Evolutionary conservation across 805 yeast species (phyloP).

Genomic region (Limtongia smithiae): DNA sequence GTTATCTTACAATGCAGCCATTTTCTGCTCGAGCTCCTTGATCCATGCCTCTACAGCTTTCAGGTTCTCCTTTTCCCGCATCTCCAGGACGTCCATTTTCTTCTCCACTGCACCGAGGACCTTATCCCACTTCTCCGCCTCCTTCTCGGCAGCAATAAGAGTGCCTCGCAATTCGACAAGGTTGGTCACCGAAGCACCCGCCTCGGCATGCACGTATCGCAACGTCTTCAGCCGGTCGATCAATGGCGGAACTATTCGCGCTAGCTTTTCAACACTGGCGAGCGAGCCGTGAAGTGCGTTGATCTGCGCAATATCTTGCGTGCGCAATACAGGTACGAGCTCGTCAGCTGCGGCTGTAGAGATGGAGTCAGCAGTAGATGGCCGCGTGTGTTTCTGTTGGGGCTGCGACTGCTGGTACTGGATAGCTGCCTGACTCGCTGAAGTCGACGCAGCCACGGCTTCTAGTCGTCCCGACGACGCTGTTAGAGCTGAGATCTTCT

Average conservation of each 20-base stretch:
- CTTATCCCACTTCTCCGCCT: slow-evolving; percentile 9
- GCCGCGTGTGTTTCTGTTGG: background rate
- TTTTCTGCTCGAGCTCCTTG: slow-evolving; percentile 10
- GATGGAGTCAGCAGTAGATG: background rate
- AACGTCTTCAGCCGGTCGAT: slow-evolving; percentile 17
- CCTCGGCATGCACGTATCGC: slow-evolving; percentile 22
- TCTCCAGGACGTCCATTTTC: slow-evolving; percentile 14
- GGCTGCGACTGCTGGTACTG: background rate
- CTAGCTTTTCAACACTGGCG: slow-evolving; percentile 8
- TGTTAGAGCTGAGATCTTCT: slow-evolving; percentile 5
- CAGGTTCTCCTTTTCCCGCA: slow-evolving; percentile 18
- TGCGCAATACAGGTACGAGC: background rate
- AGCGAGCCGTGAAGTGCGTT: slow-evolving; percentile 8
- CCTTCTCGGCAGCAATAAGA: slow-evolving; percentile 1
- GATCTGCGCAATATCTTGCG: slow-evolving; percentile 8
- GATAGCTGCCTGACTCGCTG: too few relatives aligned
- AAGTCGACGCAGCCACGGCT: background rate
- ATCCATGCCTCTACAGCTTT: slow-evolving; percentile 15
- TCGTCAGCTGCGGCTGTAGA: background rate
- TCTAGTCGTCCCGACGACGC: slow-evolving; percentile 11
- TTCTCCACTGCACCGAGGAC: slow-evolving; percentile 16
- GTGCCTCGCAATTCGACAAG: slow-evolving; percentile 4
- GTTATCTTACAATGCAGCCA: background rate
- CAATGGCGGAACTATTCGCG: slow-evolving; percentile 13
- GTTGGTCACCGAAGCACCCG: slow-evolving; percentile 12